Evolutionary conservation across 2,329 filamentous ascomycete genomes (phyloP).

Genomic region (Fonsecaea pedrosoi): DNA sequence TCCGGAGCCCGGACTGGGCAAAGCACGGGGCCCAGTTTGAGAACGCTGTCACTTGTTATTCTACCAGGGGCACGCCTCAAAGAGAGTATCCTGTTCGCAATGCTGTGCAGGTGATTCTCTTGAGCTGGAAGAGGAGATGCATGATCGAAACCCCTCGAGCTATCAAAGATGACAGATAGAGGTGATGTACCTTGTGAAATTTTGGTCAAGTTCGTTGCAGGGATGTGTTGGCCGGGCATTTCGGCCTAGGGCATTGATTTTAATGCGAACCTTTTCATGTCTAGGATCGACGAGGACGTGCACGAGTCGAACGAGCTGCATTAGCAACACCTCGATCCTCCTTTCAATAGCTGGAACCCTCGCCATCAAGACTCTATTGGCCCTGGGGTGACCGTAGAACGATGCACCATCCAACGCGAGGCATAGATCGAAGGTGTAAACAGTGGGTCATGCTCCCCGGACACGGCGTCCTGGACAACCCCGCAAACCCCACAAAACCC

Average conservation of each 20-base stretch:
- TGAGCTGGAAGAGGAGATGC: neutral
- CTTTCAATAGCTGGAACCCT: neutral
- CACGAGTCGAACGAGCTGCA: neutral
- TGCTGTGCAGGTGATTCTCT: conserved; percentile 1
- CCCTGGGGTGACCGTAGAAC: neutral
- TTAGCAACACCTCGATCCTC: conserved; percentile 6
- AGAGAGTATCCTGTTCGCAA: conserved; percentile 2
- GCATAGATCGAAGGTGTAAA: neutral
- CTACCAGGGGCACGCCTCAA: neutral
- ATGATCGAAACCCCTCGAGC: conserved; percentile 2
- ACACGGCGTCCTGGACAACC: neutral
- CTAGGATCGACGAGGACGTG: too few relatives aligned
- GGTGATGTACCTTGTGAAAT: neutral
- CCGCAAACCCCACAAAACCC: conserved; percentile 9
- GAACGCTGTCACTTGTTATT: neutral
- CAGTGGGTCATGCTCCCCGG: neutral
- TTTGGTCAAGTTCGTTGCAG: conserved; percentile 1
- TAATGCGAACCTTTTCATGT: neutral
- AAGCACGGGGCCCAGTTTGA: neutral
- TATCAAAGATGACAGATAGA: neutral
- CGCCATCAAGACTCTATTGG: neutral
- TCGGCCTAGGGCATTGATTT: neutral
- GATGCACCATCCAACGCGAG: neutral
- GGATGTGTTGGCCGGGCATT: neutral
- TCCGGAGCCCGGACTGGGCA: neutral